Base-by-base conservation (phyloP, 78 protist species). In the Cavenderia fasciculata region DNA sequence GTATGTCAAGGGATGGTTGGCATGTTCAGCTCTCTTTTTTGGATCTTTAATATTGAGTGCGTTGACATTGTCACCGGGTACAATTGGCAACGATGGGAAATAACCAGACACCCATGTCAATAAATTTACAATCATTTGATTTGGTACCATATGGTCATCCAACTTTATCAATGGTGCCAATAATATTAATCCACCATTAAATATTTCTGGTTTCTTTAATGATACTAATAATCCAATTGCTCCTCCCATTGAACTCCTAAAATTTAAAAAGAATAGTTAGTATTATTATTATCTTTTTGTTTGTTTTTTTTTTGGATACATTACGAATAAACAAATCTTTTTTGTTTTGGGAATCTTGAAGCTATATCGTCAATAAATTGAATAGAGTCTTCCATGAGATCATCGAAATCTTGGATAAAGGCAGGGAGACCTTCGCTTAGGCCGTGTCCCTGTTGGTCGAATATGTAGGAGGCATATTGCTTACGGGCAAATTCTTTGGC, bases 391-490 rank as follows among this genome's bases (percentile, higher is more conserved):
- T 82, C 89, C 34, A 65, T 62, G 29, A 82, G 41, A 68, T 82
- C 89, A 1, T 82, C 77, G n/a, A 82, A 82, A 56, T 46, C 66
- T 27, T 62, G 40, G 18, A 82, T 40, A 68, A 68, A 82, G 0
- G 38, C 38, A 29, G 72, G 34, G 0, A 82, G 2, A n/a, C 89
- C 89, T 68, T 82, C 89, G 21, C 78, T 68, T 0, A 68, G 21
- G 2, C 89, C 89, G 54, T 82, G 89, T 19, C 89, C 89, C 56
- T 82, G 89, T 56, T 82, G 89, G 34, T 82, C 89, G 23, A 52
- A 82, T 1, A 82, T 33, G 25, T 68, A 82, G 7, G 89, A 14
- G 6, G 89, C 75, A 82, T 23, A 82, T 7, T 59, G 61, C 25
- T 38, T 14, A 25, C 59, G 25, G 11, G 89, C 75, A 43, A 82